Base-by-base conservation (phyloP, 179 eudicot species). In the Spinacia oleracea region DNA sequence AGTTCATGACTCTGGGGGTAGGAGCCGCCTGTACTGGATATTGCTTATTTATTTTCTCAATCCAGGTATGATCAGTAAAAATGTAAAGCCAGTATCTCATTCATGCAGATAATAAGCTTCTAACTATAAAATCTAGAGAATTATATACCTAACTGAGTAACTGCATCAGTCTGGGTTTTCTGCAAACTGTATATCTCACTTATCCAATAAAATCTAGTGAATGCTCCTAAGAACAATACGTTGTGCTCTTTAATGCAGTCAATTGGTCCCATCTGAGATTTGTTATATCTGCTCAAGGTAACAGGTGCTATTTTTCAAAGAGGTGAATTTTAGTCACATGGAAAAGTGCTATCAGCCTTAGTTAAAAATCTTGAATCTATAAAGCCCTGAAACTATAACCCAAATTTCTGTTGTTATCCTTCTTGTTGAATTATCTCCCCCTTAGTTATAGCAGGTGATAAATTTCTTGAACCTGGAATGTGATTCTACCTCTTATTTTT, bases 21-120 rank as follows among this genome's bases (percentile, higher is more conserved):
- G 98, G 98, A 89, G 86, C 97, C 63, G 92, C 88, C 78, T 93
- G 98, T 82, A 90, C 86, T 75, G 95, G 89, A 63, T 95, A 95
- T 83, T 95, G 98, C 82, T 87, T 95, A 68, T 31, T 93, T 23
- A 82, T 79, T 68, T 87, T 95, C 20, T 95, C 98, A 80, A 76
- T 88, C 69, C 91, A 95, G 97, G 98, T 93, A 83, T 67, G 50
- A 53, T 72, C 56, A 58, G 35, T 68, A 66, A 29, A 50, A 59
- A 21, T 14, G 67, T 38, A 42, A n/a, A 72, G 42, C 43, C 14
- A 4, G 34, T 62, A 38, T 72, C 72, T 56, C 21, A 45, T 40
- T 74, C 12, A 15, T 40, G 45, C 67, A 38, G 43, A 69, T 69
- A 21, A 31, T 46, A 70, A 42, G 58, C 68, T 78, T 70, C 6